phyloP scores from a whole-genome alignment of 148 eudicot genomes.

The Mesembryanthemum crystallinum region DNA sequence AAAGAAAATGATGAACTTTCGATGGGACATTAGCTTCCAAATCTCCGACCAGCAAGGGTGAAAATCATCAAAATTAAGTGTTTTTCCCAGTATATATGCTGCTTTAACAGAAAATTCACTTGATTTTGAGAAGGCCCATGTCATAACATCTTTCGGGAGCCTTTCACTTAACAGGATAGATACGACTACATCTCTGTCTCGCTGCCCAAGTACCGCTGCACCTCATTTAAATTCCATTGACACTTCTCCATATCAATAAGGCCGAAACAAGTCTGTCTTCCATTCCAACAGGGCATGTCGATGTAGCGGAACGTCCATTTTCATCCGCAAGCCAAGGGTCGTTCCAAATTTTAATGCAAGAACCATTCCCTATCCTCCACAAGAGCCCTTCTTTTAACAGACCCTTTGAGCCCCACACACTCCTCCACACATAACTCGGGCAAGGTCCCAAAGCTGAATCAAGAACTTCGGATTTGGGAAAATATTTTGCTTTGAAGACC shows the following conservation, averaged over 20 bases:
- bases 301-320: neutral
- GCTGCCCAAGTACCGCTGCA: too few species aligned
- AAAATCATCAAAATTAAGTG: neutral
- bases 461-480: neutral
- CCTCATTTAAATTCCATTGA: neutral
- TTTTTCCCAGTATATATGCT: neutral
- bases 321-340: neutral
- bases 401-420: neutral
- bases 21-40: neutral
- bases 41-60: neutral
- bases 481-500: neutral
- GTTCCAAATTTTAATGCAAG: neutral
- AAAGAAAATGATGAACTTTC: neutral
- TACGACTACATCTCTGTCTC: neutral
- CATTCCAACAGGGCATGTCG: neutral
- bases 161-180: neutral
- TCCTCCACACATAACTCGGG: neutral
- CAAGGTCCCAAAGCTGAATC: neutral
- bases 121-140: conserved; percentile 1
- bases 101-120: neutral
- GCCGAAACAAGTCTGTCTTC: neutral
- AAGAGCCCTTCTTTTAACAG: neutral
- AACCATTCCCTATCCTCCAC: neutral
- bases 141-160: neutral
- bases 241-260: neutral